Percentiles rank a stretch among this genome's conserved stretches.
These are phyloP conservation scores for Euphorbia corollata DNA, from an alignment of 441 rosid genomes.

Conservation along the genomic window DNA sequence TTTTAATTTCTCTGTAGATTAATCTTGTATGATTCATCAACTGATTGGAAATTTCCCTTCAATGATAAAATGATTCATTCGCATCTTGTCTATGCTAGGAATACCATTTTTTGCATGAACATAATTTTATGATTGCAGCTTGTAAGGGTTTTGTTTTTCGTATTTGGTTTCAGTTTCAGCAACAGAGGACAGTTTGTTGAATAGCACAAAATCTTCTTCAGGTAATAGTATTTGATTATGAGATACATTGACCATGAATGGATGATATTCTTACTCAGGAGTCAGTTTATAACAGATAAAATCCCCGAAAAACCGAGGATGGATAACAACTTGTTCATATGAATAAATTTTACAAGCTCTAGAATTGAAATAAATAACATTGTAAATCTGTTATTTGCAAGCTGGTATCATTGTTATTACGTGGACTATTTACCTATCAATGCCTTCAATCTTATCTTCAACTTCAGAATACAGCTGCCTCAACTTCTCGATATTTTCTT, in stretches of 20 bases:
- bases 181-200: no score
- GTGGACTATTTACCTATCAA: conserved; percentile 42
- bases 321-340: conserved; percentile 2
- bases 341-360: conserved; percentile 20
- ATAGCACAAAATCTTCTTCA: neutral
- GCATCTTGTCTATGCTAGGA: no score
- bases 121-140: no score
- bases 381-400: neutral
- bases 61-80: no score
- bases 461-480: conserved; percentile 86
- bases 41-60: no score
- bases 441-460: conserved; percentile 97
- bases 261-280: neutral
- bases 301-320: neutral
- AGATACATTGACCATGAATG: neutral
- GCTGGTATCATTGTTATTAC: neutral
- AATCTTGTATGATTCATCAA: no score
- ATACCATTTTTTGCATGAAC: no score
- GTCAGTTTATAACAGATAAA: no score
- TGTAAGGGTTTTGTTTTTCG: no score
- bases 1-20: no score
- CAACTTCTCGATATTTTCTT: conserved; percentile 71
- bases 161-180: no score
- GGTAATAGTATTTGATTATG: neutral
- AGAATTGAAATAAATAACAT: neutral